Evolutionary conservation across 352 stramenopile species (phyloP).

Genomic region (Globisporangium heterothallicum): DNA sequence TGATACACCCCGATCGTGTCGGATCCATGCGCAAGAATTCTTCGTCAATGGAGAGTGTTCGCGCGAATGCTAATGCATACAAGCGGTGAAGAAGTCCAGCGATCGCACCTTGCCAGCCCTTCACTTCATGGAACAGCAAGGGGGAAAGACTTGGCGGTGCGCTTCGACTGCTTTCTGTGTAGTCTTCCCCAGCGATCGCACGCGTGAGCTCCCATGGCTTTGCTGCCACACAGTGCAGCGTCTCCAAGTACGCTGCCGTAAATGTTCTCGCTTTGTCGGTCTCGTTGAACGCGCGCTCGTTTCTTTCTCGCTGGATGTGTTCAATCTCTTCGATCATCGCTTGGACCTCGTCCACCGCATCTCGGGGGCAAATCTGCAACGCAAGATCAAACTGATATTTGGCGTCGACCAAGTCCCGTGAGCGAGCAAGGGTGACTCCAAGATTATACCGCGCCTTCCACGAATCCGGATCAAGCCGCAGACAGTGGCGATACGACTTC

Average conservation of each 20-base stretch:
- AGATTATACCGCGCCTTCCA: slow-evolving; percentile 56
- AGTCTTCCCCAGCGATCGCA: slow-evolving; percentile 13
- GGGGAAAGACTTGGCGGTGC: slow-evolving; percentile 5
- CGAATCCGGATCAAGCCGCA: slow-evolving; percentile 24
- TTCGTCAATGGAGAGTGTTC: slow-evolving; percentile 16
- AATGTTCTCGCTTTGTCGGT: slow-evolving; percentile 32
- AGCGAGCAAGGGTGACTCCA: slow-evolving; percentile 34
- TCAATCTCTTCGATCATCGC: slow-evolving; percentile 47
- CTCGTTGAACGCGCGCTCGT: slow-evolving; percentile 26
- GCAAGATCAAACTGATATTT: slow-evolving; percentile 36
- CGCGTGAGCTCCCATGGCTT: not conserved
- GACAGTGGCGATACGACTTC: slow-evolving; percentile 39
- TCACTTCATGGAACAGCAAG: slow-evolving; percentile 25
- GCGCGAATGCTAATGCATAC: slow-evolving; percentile 15
- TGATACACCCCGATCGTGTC: slow-evolving; percentile 12
- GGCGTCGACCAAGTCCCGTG: slow-evolving; percentile 40
- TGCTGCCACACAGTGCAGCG: slow-evolving; percentile 19
- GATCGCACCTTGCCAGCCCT: slow-evolving; percentile 35
- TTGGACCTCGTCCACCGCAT: slow-evolving; percentile 18
- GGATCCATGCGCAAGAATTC: slow-evolving; percentile 22
- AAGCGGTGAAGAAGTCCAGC: slow-evolving; percentile 41
- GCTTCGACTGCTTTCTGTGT: slow-evolving; percentile 16
- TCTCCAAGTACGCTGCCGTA: slow-evolving; percentile 43
- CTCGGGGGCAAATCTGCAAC: slow-evolving; percentile 13
- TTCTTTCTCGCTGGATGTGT: slow-evolving; percentile 25